A percentile compares a stretch with the other conserved stretches of the same genome.
Evolutionary conservation across 441 rosid species (phyloP).

Genomic region (Rhodomyrtus psidioides): DNA sequence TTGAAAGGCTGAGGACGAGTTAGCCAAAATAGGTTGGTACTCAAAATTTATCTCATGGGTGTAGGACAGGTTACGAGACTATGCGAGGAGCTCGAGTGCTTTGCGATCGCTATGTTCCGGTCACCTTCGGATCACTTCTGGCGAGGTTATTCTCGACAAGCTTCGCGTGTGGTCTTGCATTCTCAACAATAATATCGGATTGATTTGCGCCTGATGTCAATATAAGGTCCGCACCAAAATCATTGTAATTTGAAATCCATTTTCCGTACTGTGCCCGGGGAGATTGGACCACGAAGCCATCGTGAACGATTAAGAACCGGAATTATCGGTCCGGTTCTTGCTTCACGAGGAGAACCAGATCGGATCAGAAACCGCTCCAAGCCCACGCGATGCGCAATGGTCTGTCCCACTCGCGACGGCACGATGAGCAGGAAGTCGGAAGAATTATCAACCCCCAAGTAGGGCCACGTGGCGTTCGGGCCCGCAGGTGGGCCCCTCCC

Average conservation of each 20-base stretch:
- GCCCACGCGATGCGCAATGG: not conserved
- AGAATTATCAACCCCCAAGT: rapidly evolving
- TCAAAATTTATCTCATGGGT: rapidly evolving
- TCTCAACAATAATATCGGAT: no score
- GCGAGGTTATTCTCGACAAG: not conserved
- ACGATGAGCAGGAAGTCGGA: not conserved
- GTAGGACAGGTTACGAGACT: rapidly evolving
- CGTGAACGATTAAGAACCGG: no score
- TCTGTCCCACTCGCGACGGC: no score
- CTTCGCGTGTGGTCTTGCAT: no score
- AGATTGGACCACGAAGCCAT: not conserved
- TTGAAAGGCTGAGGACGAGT: not conserved
- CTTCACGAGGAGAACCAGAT: no score
- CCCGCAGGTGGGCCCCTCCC: not conserved
- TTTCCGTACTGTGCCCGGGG: not conserved
- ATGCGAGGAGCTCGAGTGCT: not conserved
- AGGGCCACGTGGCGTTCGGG: not conserved
- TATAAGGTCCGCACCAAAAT: not conserved
- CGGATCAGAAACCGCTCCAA: no score
- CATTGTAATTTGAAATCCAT: not conserved
- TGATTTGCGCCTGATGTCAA: not conserved
- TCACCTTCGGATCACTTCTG: rapidly evolving
- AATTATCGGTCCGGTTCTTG: no score
- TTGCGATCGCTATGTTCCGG: not conserved
- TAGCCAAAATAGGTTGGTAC: rapidly evolving